phyloP scores from a whole-genome alignment of 2,329 filamentous ascomycete genomes.

The Sporothrix protearum region DNA sequence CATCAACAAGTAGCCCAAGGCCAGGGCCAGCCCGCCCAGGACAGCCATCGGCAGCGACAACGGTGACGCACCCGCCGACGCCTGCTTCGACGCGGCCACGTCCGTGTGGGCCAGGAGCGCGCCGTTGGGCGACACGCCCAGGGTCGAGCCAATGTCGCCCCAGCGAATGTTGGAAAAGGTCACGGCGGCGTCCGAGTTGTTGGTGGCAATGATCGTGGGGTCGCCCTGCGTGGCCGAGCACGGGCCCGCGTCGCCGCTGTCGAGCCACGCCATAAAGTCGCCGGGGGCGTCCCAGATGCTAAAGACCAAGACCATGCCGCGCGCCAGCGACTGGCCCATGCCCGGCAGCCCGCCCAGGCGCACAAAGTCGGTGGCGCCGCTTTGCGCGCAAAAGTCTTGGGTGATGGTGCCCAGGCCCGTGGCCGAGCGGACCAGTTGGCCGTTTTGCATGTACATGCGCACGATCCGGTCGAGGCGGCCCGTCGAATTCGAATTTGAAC shows the following conservation, averaged over 20 bases:
- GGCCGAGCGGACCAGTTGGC: neutral
- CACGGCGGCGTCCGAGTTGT: constrained; percentile 49
- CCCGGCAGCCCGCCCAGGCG: constrained; percentile 47
- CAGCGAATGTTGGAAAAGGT: constrained; percentile 56
- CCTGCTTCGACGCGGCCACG: neutral
- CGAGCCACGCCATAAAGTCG: constrained; percentile 51
- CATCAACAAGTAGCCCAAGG: neutral
- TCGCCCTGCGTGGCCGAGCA: constrained; percentile 53
- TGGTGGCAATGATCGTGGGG: constrained; percentile 45
- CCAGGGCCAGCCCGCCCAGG: neutral
- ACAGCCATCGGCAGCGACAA: neutral
- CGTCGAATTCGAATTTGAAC: too few species aligned
- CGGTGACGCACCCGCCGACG: neutral
- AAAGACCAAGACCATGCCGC: constrained; percentile 46
- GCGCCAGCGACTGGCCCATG: constrained; percentile 49
- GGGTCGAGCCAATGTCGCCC: constrained; percentile 57
- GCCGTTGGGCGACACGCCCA: neutral
- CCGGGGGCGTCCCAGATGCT: constrained; percentile 48
- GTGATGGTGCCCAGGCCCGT: neutral
- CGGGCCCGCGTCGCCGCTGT: constrained; percentile 45
- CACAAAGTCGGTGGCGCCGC: constrained; percentile 45
- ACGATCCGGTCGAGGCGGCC: neutral
- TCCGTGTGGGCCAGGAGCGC: neutral
- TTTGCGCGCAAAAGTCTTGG: constrained; percentile 15
- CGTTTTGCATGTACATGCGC: neutral